Evolutionary conservation across 106 monocot genomes (phyloP), one percentile per base, ranked within the genome.

Genomic region (Dendrobium officinale): DNA sequence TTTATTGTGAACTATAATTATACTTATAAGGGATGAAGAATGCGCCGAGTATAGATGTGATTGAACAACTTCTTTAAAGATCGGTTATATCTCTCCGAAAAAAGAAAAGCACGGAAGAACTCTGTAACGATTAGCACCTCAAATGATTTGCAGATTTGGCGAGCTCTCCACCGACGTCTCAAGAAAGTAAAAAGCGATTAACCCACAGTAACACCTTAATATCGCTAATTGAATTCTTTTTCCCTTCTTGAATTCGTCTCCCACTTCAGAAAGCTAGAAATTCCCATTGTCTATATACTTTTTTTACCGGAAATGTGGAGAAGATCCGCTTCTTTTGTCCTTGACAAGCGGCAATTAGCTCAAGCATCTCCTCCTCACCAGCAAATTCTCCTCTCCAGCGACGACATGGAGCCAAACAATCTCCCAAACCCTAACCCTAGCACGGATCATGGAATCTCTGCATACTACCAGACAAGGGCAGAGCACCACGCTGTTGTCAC

Each of bases 391-490:
- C 75, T 24, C 73, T 18, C 72, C 72, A 75, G 44, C 16, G 18
- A 81, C 51, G 40, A 67, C 48, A 79, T 81, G 81, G 82, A 78
- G 67, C 73, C 74, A 41, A 79, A 47, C 68, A 45, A n/a, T 18
- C 40, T 78, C 72, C 76, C 66, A 70, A 74, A 85, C 81, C 84
- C 87, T 82, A 88, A 80, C 54, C 51, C 75, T 33, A 77, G 40
- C 59, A 3, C 70, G 8, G 24, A 16, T 37, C 45, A 55, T 44
- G 79, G 80, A 9, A 81, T 92, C 67, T 95, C 98, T 84, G 90
- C 92, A 66, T 95, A 98, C 89, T 98, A 98, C 91, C 91, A 92
- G 85, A 95, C 98, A 19, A 88, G 98, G 5, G 83, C 92, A 47
- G 91, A 92, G 85, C 94, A 95, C 85, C 89, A 95, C 85, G 98